Conservation (phyloP, 345 rosid species). For the Gossypium australe region DNA sequence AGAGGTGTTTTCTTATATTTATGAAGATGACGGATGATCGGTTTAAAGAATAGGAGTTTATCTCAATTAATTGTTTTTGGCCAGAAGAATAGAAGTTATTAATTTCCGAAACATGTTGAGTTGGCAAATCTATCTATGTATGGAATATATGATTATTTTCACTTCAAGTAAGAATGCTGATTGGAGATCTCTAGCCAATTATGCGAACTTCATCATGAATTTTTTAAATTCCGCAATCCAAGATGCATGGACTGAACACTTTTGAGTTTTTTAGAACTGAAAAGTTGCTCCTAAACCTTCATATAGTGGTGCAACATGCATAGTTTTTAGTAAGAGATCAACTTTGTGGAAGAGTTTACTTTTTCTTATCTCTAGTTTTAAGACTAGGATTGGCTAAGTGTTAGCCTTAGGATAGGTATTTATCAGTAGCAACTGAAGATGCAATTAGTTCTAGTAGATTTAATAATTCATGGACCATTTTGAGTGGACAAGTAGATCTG, state of each 20-base stretch:
- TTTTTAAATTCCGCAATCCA: constrained; percentile 6
- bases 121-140: neutral
- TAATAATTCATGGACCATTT: neutral
- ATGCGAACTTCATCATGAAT: neutral
- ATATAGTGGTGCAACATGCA: neutral
- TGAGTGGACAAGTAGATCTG: neutral
- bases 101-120: neutral
- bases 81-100: neutral
- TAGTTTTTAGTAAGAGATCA: neutral
- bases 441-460: neutral
- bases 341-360: neutral
- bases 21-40: constrained; percentile 3
- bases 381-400: constrained; percentile 8
- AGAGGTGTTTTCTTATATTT: neutral
- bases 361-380: neutral
- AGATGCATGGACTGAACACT: constrained; percentile 4
- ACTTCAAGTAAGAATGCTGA: neutral
- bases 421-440: neutral
- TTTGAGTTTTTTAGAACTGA: constrained; percentile 1
- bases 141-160: neutral
- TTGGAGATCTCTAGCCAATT: neutral
- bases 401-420: neutral
- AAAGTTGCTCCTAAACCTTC: neutral
- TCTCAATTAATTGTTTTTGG: neutral
- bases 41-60: constrained; percentile 1